Percentiles rank a stretch among this genome's conserved stretches.
Conservation (phyloP, 148 eudicot genomes). For the Linanthus parryae region DNA sequence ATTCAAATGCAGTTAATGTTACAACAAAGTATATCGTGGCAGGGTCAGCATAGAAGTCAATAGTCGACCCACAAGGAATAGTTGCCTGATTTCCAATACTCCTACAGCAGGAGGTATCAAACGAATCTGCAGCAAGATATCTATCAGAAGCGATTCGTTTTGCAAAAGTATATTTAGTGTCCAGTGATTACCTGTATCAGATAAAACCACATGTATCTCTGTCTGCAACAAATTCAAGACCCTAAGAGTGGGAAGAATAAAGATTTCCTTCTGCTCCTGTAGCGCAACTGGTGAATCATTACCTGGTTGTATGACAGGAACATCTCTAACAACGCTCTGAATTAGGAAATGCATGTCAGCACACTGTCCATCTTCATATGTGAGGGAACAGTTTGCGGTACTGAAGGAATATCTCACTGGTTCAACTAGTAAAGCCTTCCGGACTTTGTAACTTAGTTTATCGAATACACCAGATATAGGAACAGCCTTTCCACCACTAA, state of each 20-base stretch:
- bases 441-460: constrained; percentile 75
- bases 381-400: constrained; percentile 54
- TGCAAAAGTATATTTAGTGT: constrained; percentile 3
- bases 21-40: constrained; percentile 57
- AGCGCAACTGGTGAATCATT: constrained; percentile 52
- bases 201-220: constrained; percentile 68
- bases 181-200: constrained; percentile 55
- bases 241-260: constrained; percentile 81
- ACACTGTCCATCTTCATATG: constrained; percentile 42
- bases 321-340: constrained; percentile 58
- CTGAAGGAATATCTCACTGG: constrained; percentile 58
- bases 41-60: constrained; percentile 78
- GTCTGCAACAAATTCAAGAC: constrained; percentile 68
- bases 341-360: constrained; percentile 67
- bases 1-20: constrained; percentile 55
- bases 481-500: constrained; percentile 83
- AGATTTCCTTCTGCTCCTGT: constrained; percentile 84
- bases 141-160: constrained; percentile 8
- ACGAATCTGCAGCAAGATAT: constrained; percentile 45
- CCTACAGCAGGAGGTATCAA: constrained; percentile 19
- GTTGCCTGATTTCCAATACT: constrained; percentile 58
- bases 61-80: constrained; percentile 54
- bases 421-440: constrained; percentile 60
- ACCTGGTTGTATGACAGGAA: constrained; percentile 65
- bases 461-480: constrained; percentile 80